Base-by-base conservation (phyloP, 23 red algal genomes). In the Gracilaria domingensis region DNA sequence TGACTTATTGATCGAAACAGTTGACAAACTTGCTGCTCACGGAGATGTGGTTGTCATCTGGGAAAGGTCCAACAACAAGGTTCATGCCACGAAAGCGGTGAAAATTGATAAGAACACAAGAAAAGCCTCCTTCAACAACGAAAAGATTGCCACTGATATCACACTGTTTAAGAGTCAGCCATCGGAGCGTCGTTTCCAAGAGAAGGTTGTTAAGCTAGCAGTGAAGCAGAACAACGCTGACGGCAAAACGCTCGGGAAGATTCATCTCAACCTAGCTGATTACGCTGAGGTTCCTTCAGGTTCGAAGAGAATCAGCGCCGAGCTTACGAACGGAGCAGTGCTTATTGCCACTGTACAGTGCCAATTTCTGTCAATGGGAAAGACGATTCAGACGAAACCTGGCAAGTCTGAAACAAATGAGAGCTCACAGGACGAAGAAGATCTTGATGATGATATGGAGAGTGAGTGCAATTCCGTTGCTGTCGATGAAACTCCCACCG, bases 191-290 rank as follows among this genome's bases (percentile, higher is more conserved):
- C 81, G 81, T 51, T 95, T 95, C 58, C 84, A 88, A 35, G 93
- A 95, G 18, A 95, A 95, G 55, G 84, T 84, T 36, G 71, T 90
- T 44, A 95, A 95, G 40, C 25, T 95, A 56, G 93, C 93, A 17
- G 66, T 95, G 14, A 82, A 84, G 49, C 48, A 81, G 48, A 79
- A 78, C 24, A 82, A 74, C 50, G 71, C 64, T 33, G 93, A 95
- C 54, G 93, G 83, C 8, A 95, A 95, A 51, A 95, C 93, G 26
- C 66, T 95, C 20, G 93, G 93, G 32, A 95, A 95, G 53, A 95
- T 95, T 77, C 93, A 90, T 83, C 85, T 95, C 14, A 95, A 95
- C 45, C 81, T 95, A 37, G 93, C 93, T 0, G 93, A 95, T 77
- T 90, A 95, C 53, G 93, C 93, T 5, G 86, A 90, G 54, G 78